Evolutionary conservation across 768 basidiomycete species (phyloP).

Genomic region (Suillus lakei): DNA sequence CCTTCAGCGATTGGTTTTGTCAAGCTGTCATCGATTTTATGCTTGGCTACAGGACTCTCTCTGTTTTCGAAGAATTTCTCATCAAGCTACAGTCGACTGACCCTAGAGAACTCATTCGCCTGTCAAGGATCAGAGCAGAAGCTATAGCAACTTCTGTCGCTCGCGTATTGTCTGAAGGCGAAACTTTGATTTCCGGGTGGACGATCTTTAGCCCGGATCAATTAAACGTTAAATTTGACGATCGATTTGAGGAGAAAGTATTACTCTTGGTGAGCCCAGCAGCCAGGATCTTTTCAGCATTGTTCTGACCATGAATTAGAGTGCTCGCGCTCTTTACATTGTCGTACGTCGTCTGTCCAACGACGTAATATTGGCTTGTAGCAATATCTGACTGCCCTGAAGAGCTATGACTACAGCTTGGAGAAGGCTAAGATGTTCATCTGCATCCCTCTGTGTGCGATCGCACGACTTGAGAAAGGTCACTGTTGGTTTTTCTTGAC

Average conservation of each 20-base stretch:
- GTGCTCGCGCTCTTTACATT: constrained; percentile 67
- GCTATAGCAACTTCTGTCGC: constrained; percentile 91
- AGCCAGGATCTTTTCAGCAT: neutral
- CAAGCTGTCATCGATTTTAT: constrained; percentile 95
- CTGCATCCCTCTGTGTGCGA: constrained; percentile 84
- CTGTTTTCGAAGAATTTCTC: constrained; percentile 94
- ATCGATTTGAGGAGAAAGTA: constrained; percentile 94
- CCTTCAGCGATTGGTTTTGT: constrained; percentile 94
- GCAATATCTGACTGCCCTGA: constrained; percentile 10
- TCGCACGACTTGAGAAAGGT: constrained; percentile 83
- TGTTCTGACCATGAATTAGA: constrained; percentile 27
- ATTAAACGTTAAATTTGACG: constrained; percentile 69
- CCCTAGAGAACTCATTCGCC: constrained; percentile 83
- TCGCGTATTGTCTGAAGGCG: constrained; percentile 74
- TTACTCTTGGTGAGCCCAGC: constrained; percentile 75
- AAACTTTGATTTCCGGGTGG: constrained; percentile 85
- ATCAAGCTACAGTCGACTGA: constrained; percentile 90
- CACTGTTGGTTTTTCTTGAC: constrained; percentile 7
- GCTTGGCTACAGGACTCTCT: constrained; percentile 83
- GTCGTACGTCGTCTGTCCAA: constrained; percentile 59
- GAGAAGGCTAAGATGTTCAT: constrained; percentile 92
- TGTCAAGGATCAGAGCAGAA: constrained; percentile 89
- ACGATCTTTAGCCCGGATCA: constrained; percentile 87
- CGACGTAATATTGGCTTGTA: neutral
- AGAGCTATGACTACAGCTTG: constrained; percentile 91